Evolutionary conservation across 2,329 filamentous ascomycete genomes (phyloP).

Genomic region (Sarocladiaceae sp.): DNA sequence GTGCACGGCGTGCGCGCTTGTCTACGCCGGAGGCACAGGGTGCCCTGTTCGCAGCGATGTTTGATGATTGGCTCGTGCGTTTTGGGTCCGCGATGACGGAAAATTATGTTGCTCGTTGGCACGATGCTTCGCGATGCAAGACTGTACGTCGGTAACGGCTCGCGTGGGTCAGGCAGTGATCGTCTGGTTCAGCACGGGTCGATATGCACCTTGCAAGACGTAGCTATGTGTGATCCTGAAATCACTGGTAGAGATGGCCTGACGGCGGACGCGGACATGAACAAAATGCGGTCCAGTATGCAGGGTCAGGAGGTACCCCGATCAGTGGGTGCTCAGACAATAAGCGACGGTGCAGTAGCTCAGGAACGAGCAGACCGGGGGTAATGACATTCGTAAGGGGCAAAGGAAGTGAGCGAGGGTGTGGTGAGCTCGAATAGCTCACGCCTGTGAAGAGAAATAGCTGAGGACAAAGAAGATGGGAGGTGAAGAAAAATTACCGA

Average conservation of each 20-base stretch:
- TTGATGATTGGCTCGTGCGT: neutral
- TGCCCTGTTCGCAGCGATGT: neutral
- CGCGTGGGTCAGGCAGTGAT: neutral
- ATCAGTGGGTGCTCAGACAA: neutral
- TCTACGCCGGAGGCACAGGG: neutral
- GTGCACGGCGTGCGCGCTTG: neutral
- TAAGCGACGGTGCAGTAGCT: neutral
- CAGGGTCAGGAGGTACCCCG: neutral
- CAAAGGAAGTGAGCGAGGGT: neutral
- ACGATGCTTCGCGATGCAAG: neutral
- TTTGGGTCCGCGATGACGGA: neutral
- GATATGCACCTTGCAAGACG: neutral
- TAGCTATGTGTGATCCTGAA: neutral
- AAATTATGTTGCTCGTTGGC: neutral
- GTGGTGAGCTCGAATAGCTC: too few species aligned
- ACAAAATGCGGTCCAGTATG: neutral
- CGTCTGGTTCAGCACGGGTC: conserved; percentile 1
- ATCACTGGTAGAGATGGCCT: neutral
- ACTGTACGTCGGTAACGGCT: neutral
- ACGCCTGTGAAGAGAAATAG: too few species aligned
- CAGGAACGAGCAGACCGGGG: neutral
- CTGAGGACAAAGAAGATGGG: neutral
- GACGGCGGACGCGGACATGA: neutral
- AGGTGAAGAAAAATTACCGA: neutral
- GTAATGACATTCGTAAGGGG: too few species aligned